Conservation (phyloP, 192 early-diverging fungal species). For the Gonapodya sp. region DNA sequence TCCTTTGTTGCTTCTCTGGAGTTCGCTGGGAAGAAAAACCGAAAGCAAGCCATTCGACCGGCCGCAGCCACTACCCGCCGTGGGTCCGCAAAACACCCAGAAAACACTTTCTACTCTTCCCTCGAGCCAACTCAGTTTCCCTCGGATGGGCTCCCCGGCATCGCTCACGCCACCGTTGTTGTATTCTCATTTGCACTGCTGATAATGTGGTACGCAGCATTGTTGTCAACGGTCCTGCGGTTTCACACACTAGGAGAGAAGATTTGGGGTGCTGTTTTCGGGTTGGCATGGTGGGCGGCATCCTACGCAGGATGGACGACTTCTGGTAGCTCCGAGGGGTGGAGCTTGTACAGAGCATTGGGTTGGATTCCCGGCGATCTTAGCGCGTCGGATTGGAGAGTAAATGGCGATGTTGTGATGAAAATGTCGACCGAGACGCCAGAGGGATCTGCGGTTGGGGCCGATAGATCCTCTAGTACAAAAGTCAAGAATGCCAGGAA, state of each 20-base stretch:
- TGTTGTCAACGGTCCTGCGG: slow-evolving; percentile 65
- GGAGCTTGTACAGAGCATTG: neutral
- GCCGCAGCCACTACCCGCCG: slow-evolving; percentile 2
- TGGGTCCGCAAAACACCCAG: slow-evolving; percentile 9
- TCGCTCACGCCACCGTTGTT: slow-evolving; percentile 9
- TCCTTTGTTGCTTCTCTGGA: neutral
- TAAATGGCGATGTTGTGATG: no score
- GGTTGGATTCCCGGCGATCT: neutral
- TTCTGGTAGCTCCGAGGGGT: neutral
- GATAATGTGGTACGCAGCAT: slow-evolving; percentile 64
- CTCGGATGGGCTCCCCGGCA: neutral
- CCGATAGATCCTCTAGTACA: no score
- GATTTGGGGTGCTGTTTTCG: slow-evolving; percentile 54
- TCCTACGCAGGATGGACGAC: slow-evolving; percentile 22
- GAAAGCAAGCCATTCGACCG: neutral
- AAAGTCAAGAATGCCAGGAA: no score
- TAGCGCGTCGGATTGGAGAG: no score
- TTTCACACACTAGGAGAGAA: slow-evolving; percentile 67
- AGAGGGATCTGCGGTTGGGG: no score
- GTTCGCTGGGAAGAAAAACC: neutral
- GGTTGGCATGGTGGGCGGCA: slow-evolving; percentile 58
- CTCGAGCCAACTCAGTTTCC: slow-evolving; percentile 16
- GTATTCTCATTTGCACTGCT: slow-evolving; percentile 29
- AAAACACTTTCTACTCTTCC: slow-evolving; percentile 14
- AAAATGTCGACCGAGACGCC: no score